Evolutionary conservation across 495 filamentous ascomycete genomes (phyloP).

Genomic region (Penicillium nucicola): DNA sequence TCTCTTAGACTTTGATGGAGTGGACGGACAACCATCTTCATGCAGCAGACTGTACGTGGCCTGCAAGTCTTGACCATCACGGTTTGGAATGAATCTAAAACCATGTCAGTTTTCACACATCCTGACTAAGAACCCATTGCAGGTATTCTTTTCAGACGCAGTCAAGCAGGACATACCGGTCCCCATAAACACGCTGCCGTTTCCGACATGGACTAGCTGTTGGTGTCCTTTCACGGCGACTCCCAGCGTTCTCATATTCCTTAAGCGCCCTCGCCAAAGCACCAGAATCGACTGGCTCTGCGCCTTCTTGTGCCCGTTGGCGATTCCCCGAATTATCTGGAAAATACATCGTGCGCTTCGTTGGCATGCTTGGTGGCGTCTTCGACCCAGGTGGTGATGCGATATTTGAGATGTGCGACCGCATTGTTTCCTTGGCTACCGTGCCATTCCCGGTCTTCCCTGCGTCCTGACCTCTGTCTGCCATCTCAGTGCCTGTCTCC

Average conservation of each 20-base stretch:
- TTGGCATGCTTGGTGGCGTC: conserved; percentile 43
- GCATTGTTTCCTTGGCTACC: conserved; percentile 3
- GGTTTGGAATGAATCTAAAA: conserved; percentile 87
- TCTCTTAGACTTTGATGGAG: conserved; percentile 78
- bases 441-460: conserved; percentile 10
- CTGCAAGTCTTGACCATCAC: conserved; percentile 87
- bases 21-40: conserved; percentile 87
- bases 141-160: conserved; percentile 7
- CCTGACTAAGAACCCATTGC: neutral
- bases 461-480: conserved; percentile 19
- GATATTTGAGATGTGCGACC: conserved; percentile 27
- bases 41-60: conserved; percentile 87
- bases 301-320: conserved; percentile 33
- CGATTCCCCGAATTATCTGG: conserved; percentile 28
- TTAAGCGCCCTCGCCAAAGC: conserved; percentile 63
- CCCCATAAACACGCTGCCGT: conserved; percentile 79
- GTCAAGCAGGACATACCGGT: conserved; percentile 54
- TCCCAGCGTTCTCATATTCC: conserved; percentile 59
- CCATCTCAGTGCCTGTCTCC: conserved; percentile 20
- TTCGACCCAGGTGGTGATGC: conserved; percentile 42
- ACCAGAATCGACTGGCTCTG: conserved; percentile 57
- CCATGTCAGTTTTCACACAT: neutral
- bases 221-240: conserved; percentile 65
- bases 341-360: conserved; percentile 40
- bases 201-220: conserved; percentile 81